Evolutionary conservation across 805 yeast genomes (phyloP), one percentile per base, ranked within the genome.

Genomic region (Candida easanensis): DNA sequence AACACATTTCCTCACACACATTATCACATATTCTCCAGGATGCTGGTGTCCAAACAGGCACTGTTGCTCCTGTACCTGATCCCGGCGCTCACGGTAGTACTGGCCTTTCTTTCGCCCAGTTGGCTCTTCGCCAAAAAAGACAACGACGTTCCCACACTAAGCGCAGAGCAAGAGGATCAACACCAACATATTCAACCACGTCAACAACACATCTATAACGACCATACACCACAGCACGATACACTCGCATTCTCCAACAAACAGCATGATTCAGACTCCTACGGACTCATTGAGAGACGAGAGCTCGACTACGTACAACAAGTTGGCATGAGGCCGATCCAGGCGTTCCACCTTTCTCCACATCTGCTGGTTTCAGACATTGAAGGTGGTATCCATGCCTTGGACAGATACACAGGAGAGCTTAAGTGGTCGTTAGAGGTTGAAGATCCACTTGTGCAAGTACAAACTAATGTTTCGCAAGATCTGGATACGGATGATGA

Each of bases 301-400:
- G 41, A 38, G 20, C 45, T 36, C 10, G 38, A 33, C 6, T 36
- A 38, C 26, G 32, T 40, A 11, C 43, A 40, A 23, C 48, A 33
- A 14, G 32, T 39, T 11, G 42, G 45, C n/a, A 42, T 31, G 14
- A 40, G 78, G 28, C 69, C 84, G 26, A 73, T 72, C 38, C 82
- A 91, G 55, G 68, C 72, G 36, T 86, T 87, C 80, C 88, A 89
- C n/a, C 63, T 84, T 6, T 66, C 86, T 0, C 79, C 82, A 50
- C 54, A 84, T 9, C 60, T 90, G 3, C 63, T 89, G 4, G 79
- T 87, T 0, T 79, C 90, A 11, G 95, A 90, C 55, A 75, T 89
- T 2, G 96, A 91, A 56, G 98, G 97, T 1, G 82, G 85, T 22
- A 62, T 90, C 9, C 93, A 88, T 58, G 96, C 93, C 0, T 63